Evolutionary conservation across 1,284 basidiomycete species (phyloP).

Genomic region (Tilletiaria anomala): DNA sequence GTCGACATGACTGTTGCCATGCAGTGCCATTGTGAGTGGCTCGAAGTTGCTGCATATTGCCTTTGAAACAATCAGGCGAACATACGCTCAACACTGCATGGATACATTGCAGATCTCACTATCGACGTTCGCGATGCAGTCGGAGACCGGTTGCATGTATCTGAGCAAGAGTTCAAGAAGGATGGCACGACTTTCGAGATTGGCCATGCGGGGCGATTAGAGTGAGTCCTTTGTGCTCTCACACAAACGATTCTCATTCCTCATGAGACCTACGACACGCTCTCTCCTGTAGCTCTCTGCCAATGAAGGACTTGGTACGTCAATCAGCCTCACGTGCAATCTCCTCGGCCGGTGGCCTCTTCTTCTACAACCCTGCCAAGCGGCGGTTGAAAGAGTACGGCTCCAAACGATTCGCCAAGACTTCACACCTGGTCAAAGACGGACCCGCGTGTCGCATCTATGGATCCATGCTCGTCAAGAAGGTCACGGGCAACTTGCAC

Average conservation of each 20-base stretch:
- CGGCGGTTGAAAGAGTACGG: not conserved
- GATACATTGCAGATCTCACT: too few relatives aligned
- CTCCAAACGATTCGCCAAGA: constrained; percentile 19
- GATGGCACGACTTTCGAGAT: constrained; percentile 64
- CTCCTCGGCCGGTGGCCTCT: not conserved
- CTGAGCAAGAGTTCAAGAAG: constrained; percentile 57
- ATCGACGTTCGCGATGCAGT: constrained; percentile 83
- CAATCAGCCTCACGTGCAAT: not conserved
- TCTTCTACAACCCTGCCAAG: not conserved
- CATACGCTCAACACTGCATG: constrained; percentile 44
- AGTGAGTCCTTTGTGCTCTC: constrained; percentile 53
- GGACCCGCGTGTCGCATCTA: constrained; percentile 63
- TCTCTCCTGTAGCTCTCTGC: too few relatives aligned
- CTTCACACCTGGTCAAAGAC: constrained; percentile 29
- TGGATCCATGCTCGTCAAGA: constrained; percentile 70
- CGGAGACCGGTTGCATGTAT: constrained; percentile 77
- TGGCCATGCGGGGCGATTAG: constrained; percentile 60
- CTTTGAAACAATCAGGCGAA: not conserved
- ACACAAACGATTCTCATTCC: constrained; percentile 54
- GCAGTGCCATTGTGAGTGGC: constrained; percentile 29
- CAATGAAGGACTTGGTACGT: not conserved
- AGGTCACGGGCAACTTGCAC: constrained; percentile 57
- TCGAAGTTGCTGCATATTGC: constrained; percentile 6
- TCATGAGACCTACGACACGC: too few relatives aligned
- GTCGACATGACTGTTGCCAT: constrained; percentile 35